These are phyloP conservation scores for Colletotrichum incanum DNA, from an alignment of 2,329 filamentous ascomycete genomes.

Conservation along the genomic window DNA sequence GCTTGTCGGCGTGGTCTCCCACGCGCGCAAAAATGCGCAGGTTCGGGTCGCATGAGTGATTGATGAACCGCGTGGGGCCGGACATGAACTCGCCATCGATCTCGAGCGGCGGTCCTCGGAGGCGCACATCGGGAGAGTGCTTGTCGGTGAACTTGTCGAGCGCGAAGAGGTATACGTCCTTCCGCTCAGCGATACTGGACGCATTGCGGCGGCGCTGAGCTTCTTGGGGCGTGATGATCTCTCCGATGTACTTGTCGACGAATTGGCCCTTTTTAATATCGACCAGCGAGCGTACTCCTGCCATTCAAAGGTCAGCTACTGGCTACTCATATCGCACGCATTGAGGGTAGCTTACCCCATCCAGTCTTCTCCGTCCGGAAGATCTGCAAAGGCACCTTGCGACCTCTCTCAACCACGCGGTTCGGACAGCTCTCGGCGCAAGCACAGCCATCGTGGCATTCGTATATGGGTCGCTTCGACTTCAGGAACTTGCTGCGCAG, in stretches of 20 bases:
- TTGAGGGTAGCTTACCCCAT: constrained; percentile 72
- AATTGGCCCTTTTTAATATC: constrained; percentile 81
- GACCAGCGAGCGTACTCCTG: constrained; percentile 76
- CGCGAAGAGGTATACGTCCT: constrained; percentile 84
- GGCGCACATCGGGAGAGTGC: constrained; percentile 68
- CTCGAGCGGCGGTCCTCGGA: constrained; percentile 71
- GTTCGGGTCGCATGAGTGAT: constrained; percentile 86
- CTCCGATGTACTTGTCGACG: constrained; percentile 84
- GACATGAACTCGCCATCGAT: constrained; percentile 83
- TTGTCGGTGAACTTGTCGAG: constrained; percentile 84
- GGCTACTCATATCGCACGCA: background rate
- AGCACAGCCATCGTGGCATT: constrained; percentile 81
- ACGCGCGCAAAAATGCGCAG: constrained; percentile 85
- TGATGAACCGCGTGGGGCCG: constrained; percentile 85
- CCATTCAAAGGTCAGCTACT: background rate
- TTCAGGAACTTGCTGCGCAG: constrained; percentile 67
- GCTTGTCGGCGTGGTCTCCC: constrained; percentile 81
- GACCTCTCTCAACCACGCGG: constrained; percentile 81
- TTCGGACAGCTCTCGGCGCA: constrained; percentile 80
- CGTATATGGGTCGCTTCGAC: constrained; percentile 79
- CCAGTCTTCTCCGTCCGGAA: constrained; percentile 82
- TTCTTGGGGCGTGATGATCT: constrained; percentile 76
- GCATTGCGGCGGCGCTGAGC: constrained; percentile 75
- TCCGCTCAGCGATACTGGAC: constrained; percentile 71
- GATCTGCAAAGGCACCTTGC: constrained; percentile 80